These are phyloP conservation scores for Salix suchowensis DNA, from an alignment of 345 rosid genomes.

Conservation along the genomic window DNA sequence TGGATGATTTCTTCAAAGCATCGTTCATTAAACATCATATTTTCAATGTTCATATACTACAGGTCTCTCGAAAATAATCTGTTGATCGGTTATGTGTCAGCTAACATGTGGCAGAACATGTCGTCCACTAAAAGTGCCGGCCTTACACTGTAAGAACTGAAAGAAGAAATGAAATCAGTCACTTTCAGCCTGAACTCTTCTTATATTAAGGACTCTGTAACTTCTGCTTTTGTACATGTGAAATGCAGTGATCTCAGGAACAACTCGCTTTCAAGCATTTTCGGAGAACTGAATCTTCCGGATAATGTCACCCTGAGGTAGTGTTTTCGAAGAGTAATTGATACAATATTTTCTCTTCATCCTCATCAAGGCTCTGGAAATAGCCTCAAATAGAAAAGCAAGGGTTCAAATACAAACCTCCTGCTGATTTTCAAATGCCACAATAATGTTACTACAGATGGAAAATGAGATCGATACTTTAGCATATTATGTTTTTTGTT, in stretches of 20 bases:
- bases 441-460: too few relatives aligned
- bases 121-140: constrained; percentile 35
- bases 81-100: constrained; percentile 59
- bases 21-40: neutral
- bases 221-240: neutral
- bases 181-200: neutral
- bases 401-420: too few relatives aligned
- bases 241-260: constrained; percentile 75
- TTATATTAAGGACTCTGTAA: neutral
- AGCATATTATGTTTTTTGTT: neutral
- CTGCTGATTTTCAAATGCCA: too few relatives aligned
- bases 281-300: constrained; percentile 59
- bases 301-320: constrained; percentile 80
- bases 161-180: constrained; percentile 5
- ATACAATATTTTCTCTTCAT: too few relatives aligned
- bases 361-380: too few relatives aligned
- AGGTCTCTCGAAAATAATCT: constrained; percentile 69
- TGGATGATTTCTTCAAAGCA: too few relatives aligned
- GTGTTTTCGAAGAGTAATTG: neutral
- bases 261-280: constrained; percentile 54
- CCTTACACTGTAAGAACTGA: constrained; percentile 54
- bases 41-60: constrained; percentile 22
- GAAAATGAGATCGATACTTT: too few relatives aligned
- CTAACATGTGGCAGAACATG: constrained; percentile 54
- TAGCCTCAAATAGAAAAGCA: too few relatives aligned